Evolutionary conservation across 2,329 filamentous ascomycete species (phyloP).

Genomic region (Claviceps capensis): DNA sequence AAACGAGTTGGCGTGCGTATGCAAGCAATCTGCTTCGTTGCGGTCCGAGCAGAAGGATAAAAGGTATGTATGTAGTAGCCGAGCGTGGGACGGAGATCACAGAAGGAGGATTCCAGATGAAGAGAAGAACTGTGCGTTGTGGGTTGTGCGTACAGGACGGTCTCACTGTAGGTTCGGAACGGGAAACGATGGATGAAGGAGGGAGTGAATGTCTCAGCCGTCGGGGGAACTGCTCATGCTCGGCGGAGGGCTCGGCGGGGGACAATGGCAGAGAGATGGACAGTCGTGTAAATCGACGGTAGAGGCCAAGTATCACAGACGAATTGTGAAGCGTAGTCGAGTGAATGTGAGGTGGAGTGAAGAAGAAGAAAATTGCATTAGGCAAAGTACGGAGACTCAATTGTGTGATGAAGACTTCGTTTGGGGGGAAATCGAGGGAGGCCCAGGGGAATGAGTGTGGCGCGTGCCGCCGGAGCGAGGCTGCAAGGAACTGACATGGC

Average conservation of each 20-base stretch:
- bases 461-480: not conserved
- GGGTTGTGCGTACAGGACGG: not conserved
- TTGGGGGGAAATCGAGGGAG: not conserved
- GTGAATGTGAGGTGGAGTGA: not conserved
- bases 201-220: conserved; percentile 4
- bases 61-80: not conserved
- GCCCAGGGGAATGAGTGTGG: not conserved
- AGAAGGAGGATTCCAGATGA: not conserved
- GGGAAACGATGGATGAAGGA: conserved; percentile 3
- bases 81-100: not conserved
- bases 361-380: not conserved
- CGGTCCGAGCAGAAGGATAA: not conserved
- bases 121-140: not conserved
- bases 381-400: not conserved
- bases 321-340: not conserved
- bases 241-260: not conserved
- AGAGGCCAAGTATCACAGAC: not conserved
- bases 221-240: conserved; percentile 2
- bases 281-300: not conserved
- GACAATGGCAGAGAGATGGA: not conserved
- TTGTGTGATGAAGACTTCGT: not conserved
- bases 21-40: not conserved
- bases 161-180: not conserved
- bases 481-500: not conserved
- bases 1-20: not conserved